Base-by-base conservation (phyloP, 805 yeast species). In the Cyberlindnera petersonii region DNA sequence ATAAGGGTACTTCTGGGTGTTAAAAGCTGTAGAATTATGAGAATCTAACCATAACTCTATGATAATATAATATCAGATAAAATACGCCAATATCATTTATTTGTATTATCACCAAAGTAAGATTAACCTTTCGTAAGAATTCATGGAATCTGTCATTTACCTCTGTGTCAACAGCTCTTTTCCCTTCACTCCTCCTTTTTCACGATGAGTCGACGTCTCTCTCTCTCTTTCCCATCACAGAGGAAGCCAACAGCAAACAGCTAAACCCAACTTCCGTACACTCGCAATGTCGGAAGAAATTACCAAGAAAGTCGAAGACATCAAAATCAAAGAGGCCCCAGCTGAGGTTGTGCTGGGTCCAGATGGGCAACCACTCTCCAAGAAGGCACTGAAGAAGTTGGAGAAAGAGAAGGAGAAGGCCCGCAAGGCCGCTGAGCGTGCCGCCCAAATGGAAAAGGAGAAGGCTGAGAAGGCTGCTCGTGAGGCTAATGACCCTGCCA, bases 331-430 rank as follows among this genome's bases (percentile, higher is more conserved):
- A 15, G 42, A 40, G 27, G 46, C 44, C 9, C 30, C 43, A 6
- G 55, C 28, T 10, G 52, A 50, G 37, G 53, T 51, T 24, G 39
- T 51, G 22, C 47, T 77, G 32, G 85, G 86, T 10, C 82, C 77
- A 54, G 95, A 87, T 59, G 96, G 60, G 30, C 79, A 75, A 65
- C 96, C 96, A 20, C 68, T 87, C 52, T 82, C 94, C 42, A 93
- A 93, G 67, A 93, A 89, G 62, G 98, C 96, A 3, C 69, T 93
- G 56, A 93, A 93, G 75, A 93, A 93, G 70, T 75, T 93, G 47
- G 93, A 85, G 63, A 91, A 91, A 59, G 96, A 86, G 65, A 79
- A 75, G 59, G 97, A 89, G 66, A 91, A 91, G 71, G 94, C 82
- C 51, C 79, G 75, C 59, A 91, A 89, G 74, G 89, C 89, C 71